Conservation (phyloP, 2,329 filamentous ascomycete species). For the Chalaropsis ovoidea region DNA sequence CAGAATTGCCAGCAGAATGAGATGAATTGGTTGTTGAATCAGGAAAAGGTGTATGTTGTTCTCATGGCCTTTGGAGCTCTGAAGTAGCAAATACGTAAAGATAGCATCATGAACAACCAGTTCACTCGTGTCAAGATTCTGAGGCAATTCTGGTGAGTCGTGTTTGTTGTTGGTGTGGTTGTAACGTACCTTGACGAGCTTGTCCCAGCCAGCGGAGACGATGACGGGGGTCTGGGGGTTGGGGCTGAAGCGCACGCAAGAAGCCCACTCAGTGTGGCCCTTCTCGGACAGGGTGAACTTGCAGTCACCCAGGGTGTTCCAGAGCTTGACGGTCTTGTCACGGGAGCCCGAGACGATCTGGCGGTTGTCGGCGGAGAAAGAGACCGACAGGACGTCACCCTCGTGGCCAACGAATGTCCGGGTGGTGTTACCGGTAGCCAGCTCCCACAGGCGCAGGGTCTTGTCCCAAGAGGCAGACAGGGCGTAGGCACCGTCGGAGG, state of each 20-base stretch:
- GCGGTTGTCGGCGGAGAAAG: slow-evolving; percentile 99
- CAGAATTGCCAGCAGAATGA: slow-evolving; percentile 12
- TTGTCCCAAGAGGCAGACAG: slow-evolving; percentile 99
- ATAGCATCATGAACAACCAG: slow-evolving; percentile 68
- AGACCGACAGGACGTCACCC: slow-evolving; percentile 98
- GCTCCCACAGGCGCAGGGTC: slow-evolving; percentile 99
- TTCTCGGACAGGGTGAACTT: slow-evolving; percentile 99
- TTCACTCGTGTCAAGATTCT: not conserved
- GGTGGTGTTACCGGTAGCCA: slow-evolving; percentile 92
- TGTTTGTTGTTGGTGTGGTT: slow-evolving; percentile 3
- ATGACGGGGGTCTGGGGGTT: slow-evolving; percentile 99
- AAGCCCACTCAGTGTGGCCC: slow-evolving; percentile 99
- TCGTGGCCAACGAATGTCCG: slow-evolving; percentile 98
- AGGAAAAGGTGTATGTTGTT: slow-evolving; percentile 88
- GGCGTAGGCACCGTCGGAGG: slow-evolving; percentile 97
- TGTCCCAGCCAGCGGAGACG: slow-evolving; percentile 97
- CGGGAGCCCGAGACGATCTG: slow-evolving; percentile 98
- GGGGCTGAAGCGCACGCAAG: slow-evolving; percentile 97
- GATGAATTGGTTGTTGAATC: slow-evolving; percentile 39
- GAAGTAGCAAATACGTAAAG: slow-evolving; percentile 99
- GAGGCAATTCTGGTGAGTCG: slow-evolving; percentile 15
- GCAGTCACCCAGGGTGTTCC: slow-evolving; percentile 99
- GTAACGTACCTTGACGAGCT: slow-evolving; percentile 93
- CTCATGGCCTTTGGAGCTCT: slow-evolving; percentile 91
- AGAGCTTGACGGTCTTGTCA: slow-evolving; percentile 98